Evolutionary conservation across 345 rosid genomes (phyloP).

Genomic region (Streptanthus diversifolius): DNA sequence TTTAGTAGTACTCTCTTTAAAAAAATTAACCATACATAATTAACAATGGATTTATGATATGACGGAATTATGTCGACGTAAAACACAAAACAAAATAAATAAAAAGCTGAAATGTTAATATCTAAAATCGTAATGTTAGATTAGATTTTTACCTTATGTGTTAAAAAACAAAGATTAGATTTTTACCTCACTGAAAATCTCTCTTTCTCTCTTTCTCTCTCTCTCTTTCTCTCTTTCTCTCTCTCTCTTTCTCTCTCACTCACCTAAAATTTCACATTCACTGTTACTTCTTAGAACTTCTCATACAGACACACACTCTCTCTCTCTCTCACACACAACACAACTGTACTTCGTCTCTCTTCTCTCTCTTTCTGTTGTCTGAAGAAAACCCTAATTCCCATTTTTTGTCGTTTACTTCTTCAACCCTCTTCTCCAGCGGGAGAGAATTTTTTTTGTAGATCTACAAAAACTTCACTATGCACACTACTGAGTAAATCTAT

Average conservation of each 20-base stretch:
- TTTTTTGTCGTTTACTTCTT: conserved; percentile 24
- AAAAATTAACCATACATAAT: neutral
- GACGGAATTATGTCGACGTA: neutral
- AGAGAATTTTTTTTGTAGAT: conserved; percentile 14
- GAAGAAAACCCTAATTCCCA: conserved; percentile 34
- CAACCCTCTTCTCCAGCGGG: neutral
- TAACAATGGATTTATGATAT: conserved; percentile 19
- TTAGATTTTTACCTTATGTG: too few species aligned
- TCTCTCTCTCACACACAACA: conserved; percentile 10
- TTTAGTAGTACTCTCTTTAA: neutral
- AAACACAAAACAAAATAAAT: too few species aligned
- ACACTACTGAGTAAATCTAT: neutral
- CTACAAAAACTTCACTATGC: conserved; percentile 17
- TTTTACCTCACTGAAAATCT: neutral
- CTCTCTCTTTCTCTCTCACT: neutral
- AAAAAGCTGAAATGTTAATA: conserved; percentile 1
- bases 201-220: neutral
- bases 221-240: neutral
- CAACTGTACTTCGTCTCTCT: conserved; percentile 15
- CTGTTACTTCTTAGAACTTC: conserved; percentile 28
- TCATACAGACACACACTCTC: neutral
- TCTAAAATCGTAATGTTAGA: neutral
- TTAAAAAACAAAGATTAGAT: too few species aligned
- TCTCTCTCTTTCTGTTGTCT: neutral
- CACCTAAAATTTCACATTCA: conserved; percentile 14